Percentiles rank a stretch among this genome's conserved stretches.
Evolutionary conservation across 1,139 yeast genomes (phyloP).

Genomic region (Yamadazyma spencermartinsiae): DNA sequence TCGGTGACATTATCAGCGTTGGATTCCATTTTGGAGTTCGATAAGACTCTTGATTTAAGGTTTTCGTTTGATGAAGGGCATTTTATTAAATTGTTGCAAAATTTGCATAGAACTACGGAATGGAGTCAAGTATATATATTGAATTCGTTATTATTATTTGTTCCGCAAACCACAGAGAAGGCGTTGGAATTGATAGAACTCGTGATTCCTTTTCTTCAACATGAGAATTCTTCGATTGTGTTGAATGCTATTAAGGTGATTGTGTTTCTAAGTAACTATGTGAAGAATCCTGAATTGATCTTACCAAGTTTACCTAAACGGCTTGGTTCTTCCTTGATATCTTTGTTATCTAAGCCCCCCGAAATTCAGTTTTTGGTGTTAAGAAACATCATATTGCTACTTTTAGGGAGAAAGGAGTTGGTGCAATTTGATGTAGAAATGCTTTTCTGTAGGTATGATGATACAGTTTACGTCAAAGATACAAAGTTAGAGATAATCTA

Average conservation of each 20-base stretch:
- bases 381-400: slow-evolving; percentile 74
- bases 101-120: slow-evolving; percentile 62
- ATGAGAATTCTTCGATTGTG: slow-evolving; percentile 80
- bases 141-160: slow-evolving; percentile 65
- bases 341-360: slow-evolving; percentile 73
- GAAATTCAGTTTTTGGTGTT: slow-evolving; percentile 83
- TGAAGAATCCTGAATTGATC: slow-evolving; percentile 42
- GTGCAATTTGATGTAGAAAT: slow-evolving; percentile 67
- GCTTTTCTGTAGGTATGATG: slow-evolving; percentile 81
- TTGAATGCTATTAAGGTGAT: slow-evolving; percentile 73
- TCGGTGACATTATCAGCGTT: slow-evolving; percentile 75
- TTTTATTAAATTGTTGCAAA: slow-evolving; percentile 51
- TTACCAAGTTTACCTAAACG: slow-evolving; percentile 57
- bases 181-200: slow-evolving; percentile 68
- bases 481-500: slow-evolving; percentile 88
- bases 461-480: slow-evolving; percentile 85
- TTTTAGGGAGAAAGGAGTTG: slow-evolving; percentile 66
- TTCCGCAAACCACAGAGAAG: slow-evolving; percentile 67
- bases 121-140: slow-evolving; percentile 81
- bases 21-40: slow-evolving; percentile 61
- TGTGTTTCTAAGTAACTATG: slow-evolving; percentile 72
- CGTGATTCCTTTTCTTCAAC: slow-evolving; percentile 74
- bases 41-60: slow-evolving; percentile 45
- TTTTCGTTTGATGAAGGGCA: slow-evolving; percentile 56
- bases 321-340: slow-evolving; percentile 70